Evolutionary conservation across 257 asterid genomes (phyloP).

Genomic region (Leptodermis oblonga): DNA sequence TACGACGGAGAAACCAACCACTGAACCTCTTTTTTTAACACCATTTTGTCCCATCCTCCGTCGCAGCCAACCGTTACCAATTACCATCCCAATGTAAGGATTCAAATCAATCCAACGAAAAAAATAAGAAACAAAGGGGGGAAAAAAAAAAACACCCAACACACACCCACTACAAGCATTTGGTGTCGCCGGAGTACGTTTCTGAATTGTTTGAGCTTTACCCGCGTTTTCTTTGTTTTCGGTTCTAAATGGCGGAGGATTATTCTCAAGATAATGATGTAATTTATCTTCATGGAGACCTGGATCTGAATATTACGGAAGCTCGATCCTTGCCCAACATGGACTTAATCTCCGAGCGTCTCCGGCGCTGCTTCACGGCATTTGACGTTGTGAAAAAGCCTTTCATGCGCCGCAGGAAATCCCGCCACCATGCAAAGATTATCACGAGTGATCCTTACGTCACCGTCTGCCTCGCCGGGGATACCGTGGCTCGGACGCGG

Average conservation of each 20-base stretch:
- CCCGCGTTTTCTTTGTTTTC: background rate
- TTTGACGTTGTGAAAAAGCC: conserved; percentile 50
- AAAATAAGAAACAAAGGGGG: background rate
- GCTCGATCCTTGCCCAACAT: conserved; percentile 86
- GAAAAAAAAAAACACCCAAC: background rate
- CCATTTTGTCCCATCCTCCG: conserved; percentile 6
- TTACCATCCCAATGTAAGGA: background rate
- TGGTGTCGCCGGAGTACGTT: conserved; percentile 4
- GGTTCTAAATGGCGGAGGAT: conserved; percentile 42
- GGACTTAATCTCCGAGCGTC: conserved; percentile 69
- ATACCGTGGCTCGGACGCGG: conserved; percentile 79
- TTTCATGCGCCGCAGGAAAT: conserved; percentile 17
- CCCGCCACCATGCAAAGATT: conserved; percentile 40
- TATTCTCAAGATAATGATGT: conserved; percentile 7
- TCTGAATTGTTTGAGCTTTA: background rate
- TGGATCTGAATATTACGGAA: conserved; percentile 68
- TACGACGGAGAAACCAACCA: conserved; percentile 21
- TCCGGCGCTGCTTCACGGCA: conserved; percentile 64
- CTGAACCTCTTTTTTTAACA: background rate
- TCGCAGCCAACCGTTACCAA: conserved; percentile 3
- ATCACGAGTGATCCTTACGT: conserved; percentile 96
- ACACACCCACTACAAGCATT: background rate
- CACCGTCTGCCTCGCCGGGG: conserved; percentile 73
- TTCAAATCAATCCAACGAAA: background rate
- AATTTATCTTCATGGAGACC: conserved; percentile 75